Evolutionary conservation across 2,329 filamentous ascomycete genomes (phyloP), one percentile per base, ranked within the genome.

Genomic region (Davidsoniella virescens): DNA sequence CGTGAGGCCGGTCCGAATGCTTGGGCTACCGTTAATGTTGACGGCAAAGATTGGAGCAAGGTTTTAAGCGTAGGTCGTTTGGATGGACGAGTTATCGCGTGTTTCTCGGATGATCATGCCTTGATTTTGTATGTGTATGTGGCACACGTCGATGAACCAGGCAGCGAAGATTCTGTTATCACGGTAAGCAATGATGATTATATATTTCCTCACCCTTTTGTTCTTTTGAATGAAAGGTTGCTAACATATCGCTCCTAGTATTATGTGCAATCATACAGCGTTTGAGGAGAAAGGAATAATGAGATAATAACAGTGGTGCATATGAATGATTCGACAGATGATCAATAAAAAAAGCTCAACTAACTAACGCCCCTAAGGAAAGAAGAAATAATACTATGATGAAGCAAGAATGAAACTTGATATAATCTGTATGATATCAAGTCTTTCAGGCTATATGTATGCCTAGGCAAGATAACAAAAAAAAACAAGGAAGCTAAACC

Each of bases 11-110:
- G 84, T 12, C 84, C 87, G 12, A 80, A 87, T 54, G 80, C 78
- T 43, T 96, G 90, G 87, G 86, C 87, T 1, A 87, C 78, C 20
- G 90, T 96, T 36, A 74, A 85, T 49, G 87, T 96, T 20, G 92
- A 96, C 65, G 92, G 87, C 33, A 83, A 80, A 62, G 92, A 98
- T 62, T 96, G 92, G 90, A 87, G 87, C 29, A 79, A 78, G 57
- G 90, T 96, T n/a, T 70, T 98, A 56, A 93, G 87, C 63, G 88
- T 96, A 10, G 90, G 90, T 1, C 73, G 88, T 47, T 67, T 96
- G 26, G 90, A 92, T 57, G 90, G 87, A 1, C 75, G 87, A 57
- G 90, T 96, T 47, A 92, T 96, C 68, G 92, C 88, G 51, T 95
- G 88, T 61, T 87, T 93, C 63, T 80, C 80, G 38, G 73, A 92